Percentiles rank a stretch among this genome's conserved stretches.
Evolutionary conservation across 1,284 basidiomycete genomes (phyloP).

Genomic region (Golubevia sp.): DNA sequence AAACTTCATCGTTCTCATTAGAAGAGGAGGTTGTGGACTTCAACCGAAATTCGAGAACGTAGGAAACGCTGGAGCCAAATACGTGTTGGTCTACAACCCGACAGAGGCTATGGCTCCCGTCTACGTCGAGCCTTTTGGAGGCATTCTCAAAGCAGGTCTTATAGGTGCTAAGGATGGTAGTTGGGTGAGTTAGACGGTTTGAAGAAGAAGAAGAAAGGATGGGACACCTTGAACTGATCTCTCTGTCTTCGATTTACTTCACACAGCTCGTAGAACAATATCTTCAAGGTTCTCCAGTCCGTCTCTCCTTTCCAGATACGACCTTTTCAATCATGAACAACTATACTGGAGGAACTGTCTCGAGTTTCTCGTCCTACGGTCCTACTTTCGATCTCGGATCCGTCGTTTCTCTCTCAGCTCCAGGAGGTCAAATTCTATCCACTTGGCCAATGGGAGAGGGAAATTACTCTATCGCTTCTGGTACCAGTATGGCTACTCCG

Average conservation of each 20-base stretch:
- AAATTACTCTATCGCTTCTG: conserved; percentile 8
- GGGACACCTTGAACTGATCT: too few relatives aligned
- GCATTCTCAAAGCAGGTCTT: conserved; percentile 6
- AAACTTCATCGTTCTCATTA: conserved; percentile 3
- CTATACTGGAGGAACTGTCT: conserved; percentile 7
- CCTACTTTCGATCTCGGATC: conserved; percentile 6
- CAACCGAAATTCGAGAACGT: conserved; percentile 30
- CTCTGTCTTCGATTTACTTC: background rate
- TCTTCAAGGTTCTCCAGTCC: background rate
- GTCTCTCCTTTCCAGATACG: conserved; percentile 4
- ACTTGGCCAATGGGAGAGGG: conserved; percentile 6
- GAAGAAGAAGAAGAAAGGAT: background rate
- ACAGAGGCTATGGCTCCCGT: conserved; percentile 1
- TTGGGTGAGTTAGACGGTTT: conserved; percentile 7
- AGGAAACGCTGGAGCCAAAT: conserved; percentile 28
- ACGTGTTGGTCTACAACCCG: conserved; percentile 39
- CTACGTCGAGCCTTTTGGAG: conserved; percentile 5
- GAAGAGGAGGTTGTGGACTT: conserved; percentile 2
- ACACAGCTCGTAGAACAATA: conserved; percentile 8
- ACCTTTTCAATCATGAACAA: conserved; percentile 3
- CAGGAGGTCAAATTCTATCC: conserved; percentile 6
- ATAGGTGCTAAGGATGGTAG: conserved; percentile 6
- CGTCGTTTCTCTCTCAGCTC: conserved; percentile 4
- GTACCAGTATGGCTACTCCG: conserved; percentile 9
- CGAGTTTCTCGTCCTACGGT: conserved; percentile 7